These are phyloP conservation scores for Fusarium brevicatenulatum DNA, from an alignment of 2,329 filamentous ascomycete genomes.

Conservation along the genomic window DNA sequence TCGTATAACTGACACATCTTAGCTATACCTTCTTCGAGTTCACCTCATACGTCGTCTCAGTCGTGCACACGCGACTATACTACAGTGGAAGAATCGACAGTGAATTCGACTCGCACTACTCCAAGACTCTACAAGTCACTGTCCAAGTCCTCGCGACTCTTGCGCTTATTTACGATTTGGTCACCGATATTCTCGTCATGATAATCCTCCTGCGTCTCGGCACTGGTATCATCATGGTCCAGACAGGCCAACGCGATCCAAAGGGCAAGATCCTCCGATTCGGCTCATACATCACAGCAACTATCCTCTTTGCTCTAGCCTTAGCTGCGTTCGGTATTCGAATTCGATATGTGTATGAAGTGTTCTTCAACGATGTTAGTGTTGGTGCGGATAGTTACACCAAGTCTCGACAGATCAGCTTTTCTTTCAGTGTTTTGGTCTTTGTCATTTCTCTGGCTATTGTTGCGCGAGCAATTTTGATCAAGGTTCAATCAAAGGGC, in stretches of 20 bases:
- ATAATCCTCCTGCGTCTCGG: slow-evolving; percentile 40
- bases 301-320: slow-evolving; percentile 26
- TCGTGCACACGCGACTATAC: slow-evolving; percentile 2
- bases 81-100: background rate
- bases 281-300: slow-evolving; percentile 20
- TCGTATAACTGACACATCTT: background rate
- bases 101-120: background rate
- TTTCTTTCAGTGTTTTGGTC: slow-evolving; percentile 27
- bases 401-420: slow-evolving; percentile 9
- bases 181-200: slow-evolving; percentile 36
- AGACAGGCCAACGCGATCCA: background rate
- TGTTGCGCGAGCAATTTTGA: slow-evolving; percentile 24
- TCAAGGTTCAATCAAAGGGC: slow-evolving; percentile 28
- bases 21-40: slow-evolving; percentile 39
- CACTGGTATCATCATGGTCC: slow-evolving; percentile 32
- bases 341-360: slow-evolving; percentile 7
- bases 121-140: background rate
- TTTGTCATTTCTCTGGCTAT: slow-evolving; percentile 29
- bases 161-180: background rate
- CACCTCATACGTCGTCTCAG: slow-evolving; percentile 6
- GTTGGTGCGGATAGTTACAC: background rate
- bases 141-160: background rate
- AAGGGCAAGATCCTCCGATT: slow-evolving; percentile 28
- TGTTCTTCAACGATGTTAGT: background rate
- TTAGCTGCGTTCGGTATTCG: slow-evolving; percentile 33